Base-by-base conservation (phyloP, 352 stramenopile species). In the Globisporangium paddicum region DNA sequence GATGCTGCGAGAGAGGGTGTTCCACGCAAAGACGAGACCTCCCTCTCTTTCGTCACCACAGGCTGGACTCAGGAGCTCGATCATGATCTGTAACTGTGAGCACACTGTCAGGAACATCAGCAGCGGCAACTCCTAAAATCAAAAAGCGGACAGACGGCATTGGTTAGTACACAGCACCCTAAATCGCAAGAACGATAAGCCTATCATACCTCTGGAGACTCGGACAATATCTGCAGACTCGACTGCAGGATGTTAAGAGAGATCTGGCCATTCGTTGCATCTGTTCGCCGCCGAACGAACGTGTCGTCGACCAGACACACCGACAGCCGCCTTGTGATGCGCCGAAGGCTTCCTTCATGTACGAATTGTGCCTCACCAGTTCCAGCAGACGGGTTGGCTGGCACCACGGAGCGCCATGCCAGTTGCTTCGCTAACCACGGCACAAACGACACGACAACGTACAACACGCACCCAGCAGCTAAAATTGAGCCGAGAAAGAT, bases 1-100 rank as follows among this genome's bases (percentile, higher is more conserved):
- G 42, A 66, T 51, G 8, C 35, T 32, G 7, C 42, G 51, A 9
- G 44, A 46, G 21, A 62, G 32, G 6, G 23, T 40, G 18, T 66
- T 60, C 41, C 54, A 62, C n/a, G 60, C 60, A n/a, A 66, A 66
- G 9, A 62, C n/a, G 16, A 52, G 38, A 14, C 58, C 58, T 32
- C 57, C 49, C 16, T 30, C 50, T 18, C 38, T n/a, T 46, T 30
- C 28, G 13, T 38, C 18, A 35, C 26, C 44, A 7, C 0, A 23
- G 3, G 19, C 14, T 7, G 44, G 52, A 40, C 52, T 37, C 6
- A 66, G 42, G 7, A 62, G 18, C 42, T 32, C 45, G 45, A 55
- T 5, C 41, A 66, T 48, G 14, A 10, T 38, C 34, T 62, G 52
- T 13, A 66, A 14, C 54, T 66, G 52, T 4, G 52, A 61, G 45